Percentiles rank a stretch among this genome's conserved stretches.
These are phyloP conservation scores for Beta macrorhiza DNA, from an alignment of 179 eudicot genomes.

Conservation along the genomic window DNA sequence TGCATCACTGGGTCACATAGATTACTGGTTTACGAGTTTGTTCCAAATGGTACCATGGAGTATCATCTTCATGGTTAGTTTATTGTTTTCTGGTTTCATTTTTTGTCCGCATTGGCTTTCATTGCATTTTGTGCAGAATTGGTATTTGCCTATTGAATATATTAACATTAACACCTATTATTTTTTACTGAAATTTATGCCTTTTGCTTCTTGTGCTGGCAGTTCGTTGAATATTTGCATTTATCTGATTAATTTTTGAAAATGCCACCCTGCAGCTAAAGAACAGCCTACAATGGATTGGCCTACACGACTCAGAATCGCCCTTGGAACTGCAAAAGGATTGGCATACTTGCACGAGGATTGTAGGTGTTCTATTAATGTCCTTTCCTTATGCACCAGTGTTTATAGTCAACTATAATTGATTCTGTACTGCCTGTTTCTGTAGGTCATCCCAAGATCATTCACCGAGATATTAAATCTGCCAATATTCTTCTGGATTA, in stretches of 20 bases:
- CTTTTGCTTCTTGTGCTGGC: not conserved
- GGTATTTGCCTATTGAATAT: no score
- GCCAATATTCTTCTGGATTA: slow-evolving; percentile 76
- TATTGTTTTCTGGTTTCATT: not conserved
- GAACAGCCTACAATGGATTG: slow-evolving; percentile 75
- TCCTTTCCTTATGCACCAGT: not conserved
- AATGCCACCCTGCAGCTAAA: slow-evolving; percentile 49
- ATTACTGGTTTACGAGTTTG: slow-evolving; percentile 90
- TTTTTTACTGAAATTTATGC: not conserved
- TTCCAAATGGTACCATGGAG: slow-evolving; percentile 81
- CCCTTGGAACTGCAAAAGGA: slow-evolving; percentile 93
- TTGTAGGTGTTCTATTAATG: slow-evolving; percentile 48
- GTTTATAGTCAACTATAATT: slow-evolving; percentile 4
- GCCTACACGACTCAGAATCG: slow-evolving; percentile 72
- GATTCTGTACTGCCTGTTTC: slow-evolving; percentile 4
- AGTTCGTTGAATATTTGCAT: slow-evolving; percentile 7
- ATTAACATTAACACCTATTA: no score
- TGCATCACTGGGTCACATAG: slow-evolving; percentile 79
- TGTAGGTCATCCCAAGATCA: slow-evolving; percentile 94
- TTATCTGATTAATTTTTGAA: not conserved
- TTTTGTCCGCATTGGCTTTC: no score
- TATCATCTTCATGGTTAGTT: slow-evolving; percentile 85
- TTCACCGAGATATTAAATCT: slow-evolving; percentile 89
- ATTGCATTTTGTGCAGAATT: no score
- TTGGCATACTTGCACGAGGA: slow-evolving; percentile 94